phyloP scores from a whole-genome alignment of 139 green algal genomes.

The Closterium sp. region DNA sequence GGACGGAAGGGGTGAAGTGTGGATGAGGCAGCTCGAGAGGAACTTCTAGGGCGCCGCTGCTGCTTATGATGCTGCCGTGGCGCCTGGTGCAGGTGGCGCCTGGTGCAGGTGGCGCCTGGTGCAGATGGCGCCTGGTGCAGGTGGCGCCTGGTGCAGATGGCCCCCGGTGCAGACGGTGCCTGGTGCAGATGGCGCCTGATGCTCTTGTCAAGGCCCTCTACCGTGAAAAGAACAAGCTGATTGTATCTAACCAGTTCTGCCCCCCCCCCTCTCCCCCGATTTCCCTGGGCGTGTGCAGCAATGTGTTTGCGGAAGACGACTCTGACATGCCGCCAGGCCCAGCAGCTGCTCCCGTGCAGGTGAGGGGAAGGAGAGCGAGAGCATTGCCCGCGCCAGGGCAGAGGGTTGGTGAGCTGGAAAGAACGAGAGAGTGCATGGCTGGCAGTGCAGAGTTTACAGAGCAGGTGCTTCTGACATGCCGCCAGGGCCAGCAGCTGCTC shows the following conservation, averaged over 20 bases:
- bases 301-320: constrained; percentile 24
- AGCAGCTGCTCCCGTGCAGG: constrained; percentile 11
- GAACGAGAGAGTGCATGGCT: too few relatives aligned
- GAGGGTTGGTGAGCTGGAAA: too few relatives aligned
- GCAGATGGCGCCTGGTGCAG: too few relatives aligned
- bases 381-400: too few relatives aligned
- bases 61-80: constrained; percentile 49
- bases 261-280: too few relatives aligned
- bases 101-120: neutral
- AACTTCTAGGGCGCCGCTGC: constrained; percentile 50
- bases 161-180: too few relatives aligned
- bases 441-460: too few relatives aligned
- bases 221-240: too few relatives aligned
- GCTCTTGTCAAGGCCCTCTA: constrained; percentile 30
- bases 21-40: constrained; percentile 54
- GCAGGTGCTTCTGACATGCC: constrained; percentile 33
- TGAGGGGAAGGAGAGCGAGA: neutral
- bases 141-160: constrained; percentile 1
- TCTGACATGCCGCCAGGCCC: constrained; percentile 11
- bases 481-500: neutral
- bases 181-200: neutral
- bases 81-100: neutral
- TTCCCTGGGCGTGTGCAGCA: constrained; percentile 6
- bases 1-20: too few relatives aligned
- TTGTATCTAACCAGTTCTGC: too few relatives aligned